phyloP scores from a whole-genome alignment of 2,329 filamentous ascomycete genomes.

The Apiospora malaysiana region DNA sequence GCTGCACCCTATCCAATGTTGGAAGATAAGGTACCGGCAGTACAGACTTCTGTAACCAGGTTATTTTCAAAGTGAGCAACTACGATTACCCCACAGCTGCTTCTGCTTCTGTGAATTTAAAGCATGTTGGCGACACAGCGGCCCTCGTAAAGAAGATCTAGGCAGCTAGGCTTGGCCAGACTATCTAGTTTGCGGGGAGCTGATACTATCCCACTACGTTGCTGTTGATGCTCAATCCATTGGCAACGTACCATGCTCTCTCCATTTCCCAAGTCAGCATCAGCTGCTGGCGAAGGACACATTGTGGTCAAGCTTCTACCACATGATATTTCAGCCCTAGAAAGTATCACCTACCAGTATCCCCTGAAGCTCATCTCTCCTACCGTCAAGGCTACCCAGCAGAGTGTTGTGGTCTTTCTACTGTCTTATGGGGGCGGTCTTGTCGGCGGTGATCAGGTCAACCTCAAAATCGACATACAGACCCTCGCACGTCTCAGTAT shows the following conservation, averaged over 20 bases:
- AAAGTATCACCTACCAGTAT: slow-evolving; percentile 85
- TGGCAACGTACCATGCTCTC: slow-evolving; percentile 53
- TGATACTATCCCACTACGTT: neutral
- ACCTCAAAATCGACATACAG: slow-evolving; percentile 72
- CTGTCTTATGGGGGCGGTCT: slow-evolving; percentile 95
- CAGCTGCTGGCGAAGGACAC: slow-evolving; percentile 76
- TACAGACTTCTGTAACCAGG: neutral
- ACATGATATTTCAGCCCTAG: slow-evolving; percentile 72
- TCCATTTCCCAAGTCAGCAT: slow-evolving; percentile 79
- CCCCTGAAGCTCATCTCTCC: slow-evolving; percentile 93
- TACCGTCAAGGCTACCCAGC: slow-evolving; percentile 65
- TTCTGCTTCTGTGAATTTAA: neutral
- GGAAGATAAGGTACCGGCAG: slow-evolving; percentile 1
- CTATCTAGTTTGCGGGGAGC: neutral
- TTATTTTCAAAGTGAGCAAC: neutral
- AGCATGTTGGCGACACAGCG: neutral
- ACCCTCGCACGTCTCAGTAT: slow-evolving; percentile 69
- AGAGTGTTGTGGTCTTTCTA: slow-evolving; percentile 82
- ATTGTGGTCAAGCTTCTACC: slow-evolving; percentile 78
- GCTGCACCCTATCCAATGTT: neutral
- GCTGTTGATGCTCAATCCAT: neutral
- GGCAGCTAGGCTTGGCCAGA: neutral
- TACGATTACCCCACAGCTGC: neutral
- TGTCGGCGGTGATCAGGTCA: slow-evolving; percentile 83
- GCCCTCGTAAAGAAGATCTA: neutral